phyloP scores from a whole-genome alignment of 176 grass and related monocot species.

The Raddia guianensis region DNA sequence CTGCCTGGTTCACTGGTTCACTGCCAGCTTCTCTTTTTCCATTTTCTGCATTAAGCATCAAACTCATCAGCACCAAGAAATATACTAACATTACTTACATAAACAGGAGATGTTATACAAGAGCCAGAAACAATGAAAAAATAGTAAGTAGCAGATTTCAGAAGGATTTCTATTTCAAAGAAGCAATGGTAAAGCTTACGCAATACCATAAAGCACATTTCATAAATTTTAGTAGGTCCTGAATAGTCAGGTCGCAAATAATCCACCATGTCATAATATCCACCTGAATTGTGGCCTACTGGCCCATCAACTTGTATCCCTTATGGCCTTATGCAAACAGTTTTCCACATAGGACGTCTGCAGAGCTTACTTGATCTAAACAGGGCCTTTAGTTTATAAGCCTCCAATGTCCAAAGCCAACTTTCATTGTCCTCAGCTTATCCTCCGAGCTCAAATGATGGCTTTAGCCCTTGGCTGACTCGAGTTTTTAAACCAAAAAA shows the following conservation, averaged over 20 bases:
- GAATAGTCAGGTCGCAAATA: background rate
- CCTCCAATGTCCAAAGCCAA: background rate
- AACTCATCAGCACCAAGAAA: background rate
- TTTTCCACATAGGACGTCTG: background rate
- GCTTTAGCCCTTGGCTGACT: background rate
- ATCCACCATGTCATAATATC: background rate
- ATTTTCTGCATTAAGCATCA: constrained; percentile 66
- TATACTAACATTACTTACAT: background rate
- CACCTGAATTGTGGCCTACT: background rate
- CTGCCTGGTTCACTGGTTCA: constrained; percentile 1
- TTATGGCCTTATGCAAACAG: background rate
- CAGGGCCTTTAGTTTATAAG: constrained; percentile 6
- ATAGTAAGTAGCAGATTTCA: background rate
- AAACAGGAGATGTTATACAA: background rate
- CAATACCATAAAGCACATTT: background rate
- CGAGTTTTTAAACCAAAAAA: background rate
- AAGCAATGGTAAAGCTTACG: background rate
- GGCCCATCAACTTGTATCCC: background rate
- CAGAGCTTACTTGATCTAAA: background rate
- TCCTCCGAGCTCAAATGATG: background rate
- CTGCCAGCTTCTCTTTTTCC: constrained; percentile 71
- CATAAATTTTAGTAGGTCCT: background rate
- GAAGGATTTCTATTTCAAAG: background rate
- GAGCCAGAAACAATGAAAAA: constrained; percentile 2
- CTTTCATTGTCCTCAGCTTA: background rate